Percentiles rank a stretch among this genome's conserved stretches.
Evolutionary conservation across 2,329 filamentous ascomycete species (phyloP).

Genomic region (Thelonectria blattea): DNA sequence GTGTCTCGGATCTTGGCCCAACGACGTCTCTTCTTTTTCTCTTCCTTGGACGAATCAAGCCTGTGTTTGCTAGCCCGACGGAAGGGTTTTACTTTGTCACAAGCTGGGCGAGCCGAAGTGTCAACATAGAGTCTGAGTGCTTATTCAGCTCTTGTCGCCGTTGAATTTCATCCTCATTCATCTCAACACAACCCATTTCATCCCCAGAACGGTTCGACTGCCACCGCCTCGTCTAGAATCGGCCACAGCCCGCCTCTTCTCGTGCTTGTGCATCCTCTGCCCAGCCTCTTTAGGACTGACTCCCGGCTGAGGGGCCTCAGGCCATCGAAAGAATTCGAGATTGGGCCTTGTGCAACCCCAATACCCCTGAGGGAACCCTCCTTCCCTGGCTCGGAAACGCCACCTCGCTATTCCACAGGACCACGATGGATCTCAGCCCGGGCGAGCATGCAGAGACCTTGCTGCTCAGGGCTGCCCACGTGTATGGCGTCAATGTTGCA

Average conservation of each 20-base stretch:
- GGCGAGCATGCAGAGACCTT: slow-evolving; percentile 42
- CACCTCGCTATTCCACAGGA: slow-evolving; percentile 44
- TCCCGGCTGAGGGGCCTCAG: slow-evolving; percentile 14
- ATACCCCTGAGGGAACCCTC: slow-evolving; percentile 1
- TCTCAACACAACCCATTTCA: not conserved
- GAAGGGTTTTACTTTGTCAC: slow-evolving; percentile 1
- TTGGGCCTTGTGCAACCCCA: slow-evolving; percentile 32
- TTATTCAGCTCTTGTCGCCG: not conserved
- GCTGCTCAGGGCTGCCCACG: slow-evolving; percentile 42
- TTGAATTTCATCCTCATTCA: not conserved
- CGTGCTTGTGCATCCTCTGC: slow-evolving; percentile 7
- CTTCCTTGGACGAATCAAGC: not conserved
- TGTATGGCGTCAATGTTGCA: slow-evolving; percentile 40
- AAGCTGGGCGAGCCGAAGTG: not conserved
- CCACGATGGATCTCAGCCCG: slow-evolving; percentile 38
- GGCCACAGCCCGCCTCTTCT: not conserved
- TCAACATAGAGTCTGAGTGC: not conserved
- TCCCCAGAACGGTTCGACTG: slow-evolving; percentile 4
- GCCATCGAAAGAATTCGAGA: slow-evolving; percentile 4
- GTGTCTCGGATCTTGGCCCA: slow-evolving; percentile 34
- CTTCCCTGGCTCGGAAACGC: slow-evolving; percentile 28
- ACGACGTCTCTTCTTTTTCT: slow-evolving; percentile 20
- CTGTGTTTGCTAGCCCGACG: slow-evolving; percentile 9
- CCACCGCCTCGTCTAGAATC: slow-evolving; percentile 5
- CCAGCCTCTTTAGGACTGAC: not conserved